A percentile compares a stretch with the other conserved stretches of the same genome.
phyloP scores from a whole-genome alignment of 257 asterid species.

The Fraxinus quadrangulata region DNA sequence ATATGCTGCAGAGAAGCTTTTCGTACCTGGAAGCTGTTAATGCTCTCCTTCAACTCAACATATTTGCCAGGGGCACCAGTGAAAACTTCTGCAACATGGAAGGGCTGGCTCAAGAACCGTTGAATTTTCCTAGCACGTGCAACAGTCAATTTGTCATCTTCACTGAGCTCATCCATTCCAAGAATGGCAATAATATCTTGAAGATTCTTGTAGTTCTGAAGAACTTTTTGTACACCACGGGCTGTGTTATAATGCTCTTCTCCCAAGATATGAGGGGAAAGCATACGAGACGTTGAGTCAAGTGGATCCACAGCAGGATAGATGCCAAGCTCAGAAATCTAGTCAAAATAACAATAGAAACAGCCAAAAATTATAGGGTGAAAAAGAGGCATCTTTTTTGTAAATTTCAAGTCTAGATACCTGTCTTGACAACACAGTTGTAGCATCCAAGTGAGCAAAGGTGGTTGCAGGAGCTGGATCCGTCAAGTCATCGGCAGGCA shows the following conservation, averaged over 20 bases:
- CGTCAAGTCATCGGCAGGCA: slow-evolving; percentile 99
- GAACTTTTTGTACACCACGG: slow-evolving; percentile 97
- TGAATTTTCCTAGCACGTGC: slow-evolving; percentile 97
- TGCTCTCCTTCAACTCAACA: slow-evolving; percentile 95
- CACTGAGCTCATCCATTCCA: slow-evolving; percentile 99
- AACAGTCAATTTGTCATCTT: slow-evolving; percentile 97
- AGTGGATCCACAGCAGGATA: slow-evolving; percentile 99
- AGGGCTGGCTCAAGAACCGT: slow-evolving; percentile 93
- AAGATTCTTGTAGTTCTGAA: slow-evolving; percentile 96
- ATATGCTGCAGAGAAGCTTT: slow-evolving; percentile 2
- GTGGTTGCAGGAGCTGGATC: slow-evolving; percentile 99
- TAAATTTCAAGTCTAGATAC: slow-evolving; percentile 34
- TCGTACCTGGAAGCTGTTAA: slow-evolving; percentile 87
- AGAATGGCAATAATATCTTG: slow-evolving; percentile 98
- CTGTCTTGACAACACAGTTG: slow-evolving; percentile 96
- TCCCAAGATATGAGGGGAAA: slow-evolving; percentile 94
- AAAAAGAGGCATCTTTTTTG: not conserved
- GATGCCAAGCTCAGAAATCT: slow-evolving; percentile 99
- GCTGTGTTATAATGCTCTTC: slow-evolving; percentile 95
- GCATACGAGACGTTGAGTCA: slow-evolving; percentile 99
- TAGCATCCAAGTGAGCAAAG: slow-evolving; percentile 99
- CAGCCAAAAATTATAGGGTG: not conserved
- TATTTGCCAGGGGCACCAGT: slow-evolving; percentile 98
- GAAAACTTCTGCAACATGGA: slow-evolving; percentile 99
- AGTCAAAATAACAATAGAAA: slow-evolving; percentile 18